phyloP scores from a whole-genome alignment of 2,329 filamentous ascomycete genomes.

The Tricladium varicosporioides region DNA sequence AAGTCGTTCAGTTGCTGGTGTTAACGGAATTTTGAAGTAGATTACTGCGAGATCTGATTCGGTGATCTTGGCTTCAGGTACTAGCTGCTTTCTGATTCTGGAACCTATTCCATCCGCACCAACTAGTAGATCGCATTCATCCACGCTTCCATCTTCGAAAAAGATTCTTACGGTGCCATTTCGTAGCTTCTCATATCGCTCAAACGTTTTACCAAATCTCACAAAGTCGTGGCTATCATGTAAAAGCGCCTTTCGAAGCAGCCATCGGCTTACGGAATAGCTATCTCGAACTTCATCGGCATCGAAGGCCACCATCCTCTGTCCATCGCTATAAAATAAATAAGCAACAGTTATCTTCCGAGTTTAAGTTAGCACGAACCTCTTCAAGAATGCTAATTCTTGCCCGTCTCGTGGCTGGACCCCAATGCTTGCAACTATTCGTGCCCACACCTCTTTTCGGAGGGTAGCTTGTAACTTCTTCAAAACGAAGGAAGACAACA shows the following conservation, averaged over 20 bases:
- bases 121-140: constrained; percentile 50
- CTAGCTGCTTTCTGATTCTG: constrained; percentile 39
- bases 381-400: constrained; percentile 27
- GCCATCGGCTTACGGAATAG: constrained; percentile 28
- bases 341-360: neutral
- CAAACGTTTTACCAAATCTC: constrained; percentile 34
- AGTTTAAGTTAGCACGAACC: neutral
- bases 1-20: constrained; percentile 21
- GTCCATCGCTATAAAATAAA: constrained; percentile 15
- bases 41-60: constrained; percentile 24
- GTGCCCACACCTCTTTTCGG: constrained; percentile 20
- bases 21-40: constrained; percentile 32
- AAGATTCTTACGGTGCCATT: constrained; percentile 36
- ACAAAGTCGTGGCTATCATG: constrained; percentile 21
- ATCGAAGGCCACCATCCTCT: constrained; percentile 26
- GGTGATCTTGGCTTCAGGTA: constrained; percentile 22
- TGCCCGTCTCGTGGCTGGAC: constrained; percentile 24
- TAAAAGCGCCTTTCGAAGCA: constrained; percentile 26
- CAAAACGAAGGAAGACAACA: constrained; percentile 28
- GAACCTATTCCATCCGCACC: constrained; percentile 56
- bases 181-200: constrained; percentile 28
- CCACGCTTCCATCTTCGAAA: constrained; percentile 43
- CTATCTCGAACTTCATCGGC: constrained; percentile 24
- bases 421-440: constrained; percentile 21
- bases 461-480: constrained; percentile 24